Conservation (phyloP, 345 rosid species). For the Tarenaya hassleriana region DNA sequence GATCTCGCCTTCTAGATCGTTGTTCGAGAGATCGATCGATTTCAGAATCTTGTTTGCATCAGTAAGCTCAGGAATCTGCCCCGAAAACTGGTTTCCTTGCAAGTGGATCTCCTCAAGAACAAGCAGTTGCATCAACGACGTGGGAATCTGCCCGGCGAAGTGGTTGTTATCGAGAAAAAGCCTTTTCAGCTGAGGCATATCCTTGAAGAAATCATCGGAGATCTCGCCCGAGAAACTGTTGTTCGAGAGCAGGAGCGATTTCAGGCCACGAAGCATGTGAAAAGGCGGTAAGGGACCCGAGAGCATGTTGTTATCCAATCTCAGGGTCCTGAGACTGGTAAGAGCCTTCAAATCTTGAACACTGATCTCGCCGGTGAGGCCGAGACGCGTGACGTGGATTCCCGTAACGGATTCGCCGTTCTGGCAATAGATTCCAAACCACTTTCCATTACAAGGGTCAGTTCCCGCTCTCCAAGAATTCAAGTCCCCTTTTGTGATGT, state of each 20-base stretch:
- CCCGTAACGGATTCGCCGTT: slow-evolving; percentile 42
- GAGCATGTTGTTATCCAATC: slow-evolving; percentile 55
- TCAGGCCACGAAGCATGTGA: slow-evolving; percentile 42
- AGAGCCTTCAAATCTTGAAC: slow-evolving; percentile 41
- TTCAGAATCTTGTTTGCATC: slow-evolving; percentile 18
- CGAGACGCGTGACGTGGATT: slow-evolving; percentile 44
- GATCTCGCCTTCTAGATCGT: slow-evolving; percentile 56
- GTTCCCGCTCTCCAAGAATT: slow-evolving; percentile 51
- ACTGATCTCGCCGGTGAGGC: slow-evolving; percentile 49
- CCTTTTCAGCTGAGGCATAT: slow-evolving; percentile 45
- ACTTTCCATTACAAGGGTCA: slow-evolving; percentile 45
- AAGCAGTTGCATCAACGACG: slow-evolving; percentile 35
- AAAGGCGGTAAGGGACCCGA: slow-evolving; percentile 55
- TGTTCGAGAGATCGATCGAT: slow-evolving; percentile 45
- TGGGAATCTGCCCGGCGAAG: slow-evolving; percentile 53
- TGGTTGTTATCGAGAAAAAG: slow-evolving; percentile 52
- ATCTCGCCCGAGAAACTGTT: slow-evolving; percentile 60
- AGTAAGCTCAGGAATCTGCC: slow-evolving; percentile 43
- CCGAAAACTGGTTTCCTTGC: slow-evolving; percentile 57
- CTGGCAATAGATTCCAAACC: slow-evolving; percentile 58
- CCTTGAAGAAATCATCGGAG: slow-evolving; percentile 41
- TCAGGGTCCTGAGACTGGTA: slow-evolving; percentile 40
- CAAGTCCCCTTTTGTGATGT: slow-evolving; percentile 27
- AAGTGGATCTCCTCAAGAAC: slow-evolving; percentile 57
- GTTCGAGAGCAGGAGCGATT: slow-evolving; percentile 40